phyloP scores from a whole-genome alignment of 306 rosid genomes.

The Comarum palustre region DNA sequence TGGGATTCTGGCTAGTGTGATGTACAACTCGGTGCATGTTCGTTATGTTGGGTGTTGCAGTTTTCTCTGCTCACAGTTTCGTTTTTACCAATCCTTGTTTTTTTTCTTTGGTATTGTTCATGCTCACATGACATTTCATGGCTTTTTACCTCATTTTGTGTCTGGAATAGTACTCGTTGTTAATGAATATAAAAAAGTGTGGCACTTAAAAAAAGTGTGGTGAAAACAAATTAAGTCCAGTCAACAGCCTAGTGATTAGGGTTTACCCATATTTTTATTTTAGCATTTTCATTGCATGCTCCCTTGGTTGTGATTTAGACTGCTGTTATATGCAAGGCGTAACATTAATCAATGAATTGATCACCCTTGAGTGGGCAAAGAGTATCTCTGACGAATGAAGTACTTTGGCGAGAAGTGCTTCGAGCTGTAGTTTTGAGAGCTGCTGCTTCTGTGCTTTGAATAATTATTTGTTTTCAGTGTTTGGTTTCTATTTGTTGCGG shows the following conservation, averaged over 20 bases:
- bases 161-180: not conserved
- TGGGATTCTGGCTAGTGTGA: not conserved
- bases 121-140: not conserved
- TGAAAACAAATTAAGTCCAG: not conserved
- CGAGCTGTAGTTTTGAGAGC: not conserved
- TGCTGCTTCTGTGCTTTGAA: not conserved
- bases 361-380: not conserved
- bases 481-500: not conserved
- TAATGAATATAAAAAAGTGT: not conserved
- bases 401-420: not conserved
- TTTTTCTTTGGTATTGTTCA: not conserved
- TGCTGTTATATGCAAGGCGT: constrained; percentile 6
- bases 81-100: not conserved
- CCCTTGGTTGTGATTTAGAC: not conserved
- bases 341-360: not conserved
- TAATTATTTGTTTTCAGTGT: not conserved
- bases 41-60: not conserved
- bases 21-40: not conserved
- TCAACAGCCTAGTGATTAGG: not conserved
- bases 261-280: not conserved
- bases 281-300: not conserved
- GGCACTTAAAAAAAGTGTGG: not conserved
- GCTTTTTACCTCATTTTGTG: not conserved
- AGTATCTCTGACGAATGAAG: not conserved
- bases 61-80: constrained; percentile 2